Evolutionary conservation across 176 grass and related monocot species (phyloP).

Genomic region (Aegilops tauschii): DNA sequence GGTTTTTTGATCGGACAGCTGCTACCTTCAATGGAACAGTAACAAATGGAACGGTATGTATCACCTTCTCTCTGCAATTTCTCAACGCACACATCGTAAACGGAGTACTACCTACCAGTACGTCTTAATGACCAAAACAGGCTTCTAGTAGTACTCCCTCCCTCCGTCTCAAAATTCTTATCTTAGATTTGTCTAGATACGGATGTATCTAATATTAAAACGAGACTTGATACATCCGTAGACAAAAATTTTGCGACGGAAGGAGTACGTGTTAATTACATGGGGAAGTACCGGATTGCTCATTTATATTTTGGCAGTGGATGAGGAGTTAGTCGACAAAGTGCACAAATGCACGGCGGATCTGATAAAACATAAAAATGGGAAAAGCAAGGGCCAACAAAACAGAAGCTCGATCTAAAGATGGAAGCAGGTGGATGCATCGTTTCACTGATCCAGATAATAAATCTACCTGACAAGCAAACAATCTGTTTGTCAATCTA

Average conservation of each 20-base stretch:
- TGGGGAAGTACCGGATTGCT: neutral
- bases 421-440: constrained; percentile 1
- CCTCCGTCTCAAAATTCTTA: too few species aligned
- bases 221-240: too few species aligned
- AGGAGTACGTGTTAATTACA: neutral
- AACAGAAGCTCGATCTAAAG: constrained; percentile 18
- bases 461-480: neutral
- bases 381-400: neutral
- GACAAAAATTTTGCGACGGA: too few species aligned
- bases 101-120: neutral
- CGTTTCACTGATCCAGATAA: neutral
- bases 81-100: neutral
- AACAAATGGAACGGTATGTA: constrained; percentile 39
- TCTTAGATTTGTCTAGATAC: too few species aligned
- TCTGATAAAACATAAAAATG: neutral
- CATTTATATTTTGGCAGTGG: neutral
- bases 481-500: neutral
- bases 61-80: too few species aligned
- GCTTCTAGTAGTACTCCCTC: neutral
- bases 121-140: neutral
- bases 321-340: neutral
- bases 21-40: constrained; percentile 31
- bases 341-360: neutral
- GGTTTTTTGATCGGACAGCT: neutral
- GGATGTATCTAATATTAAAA: too few species aligned